These are phyloP conservation scores for Cryptosporidium viatorum DNA, from an alignment of 169 alveolate species.

Conservation along the genomic window DNA sequence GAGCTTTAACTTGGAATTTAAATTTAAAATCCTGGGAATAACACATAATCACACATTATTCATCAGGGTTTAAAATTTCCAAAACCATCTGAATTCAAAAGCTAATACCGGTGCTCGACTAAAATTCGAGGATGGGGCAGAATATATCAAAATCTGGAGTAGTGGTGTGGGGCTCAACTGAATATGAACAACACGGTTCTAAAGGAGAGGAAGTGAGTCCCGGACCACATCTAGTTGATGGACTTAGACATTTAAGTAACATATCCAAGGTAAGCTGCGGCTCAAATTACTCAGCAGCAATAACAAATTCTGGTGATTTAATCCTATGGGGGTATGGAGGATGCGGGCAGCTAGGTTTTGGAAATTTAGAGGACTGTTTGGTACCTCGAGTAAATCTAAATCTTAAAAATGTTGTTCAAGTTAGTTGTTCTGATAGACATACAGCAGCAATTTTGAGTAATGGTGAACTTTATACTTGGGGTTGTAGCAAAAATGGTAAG, in stretches of 20 bases:
- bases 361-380: conserved; percentile 55
- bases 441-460: conserved; percentile 80
- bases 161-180: conserved; percentile 80
- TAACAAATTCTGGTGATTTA: conserved; percentile 76
- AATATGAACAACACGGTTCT: conserved; percentile 33
- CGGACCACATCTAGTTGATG: conserved; percentile 53
- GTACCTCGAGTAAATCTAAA: conserved; percentile 28
- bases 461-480: conserved; percentile 86
- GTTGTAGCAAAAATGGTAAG: conserved; percentile 84
- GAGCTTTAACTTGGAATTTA: not conserved
- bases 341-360: conserved; percentile 79
- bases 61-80: not conserved
- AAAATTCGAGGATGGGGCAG: conserved; percentile 76
- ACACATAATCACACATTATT: not conserved
- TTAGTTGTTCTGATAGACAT: conserved; percentile 84
- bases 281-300: conserved; percentile 71
- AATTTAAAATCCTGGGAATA: not conserved
- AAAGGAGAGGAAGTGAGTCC: conserved; percentile 18
- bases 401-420: conserved; percentile 38
- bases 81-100: not conserved
- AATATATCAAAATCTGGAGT: conserved; percentile 77
- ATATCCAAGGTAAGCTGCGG: conserved; percentile 62
- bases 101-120: not conserved
- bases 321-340: conserved; percentile 77
- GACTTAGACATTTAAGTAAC: conserved; percentile 21